A percentile compares a stretch with the other conserved stretches of the same genome.
Conservation (phyloP, 2,329 filamentous ascomycete species). For the Stemphylium beticola region DNA sequence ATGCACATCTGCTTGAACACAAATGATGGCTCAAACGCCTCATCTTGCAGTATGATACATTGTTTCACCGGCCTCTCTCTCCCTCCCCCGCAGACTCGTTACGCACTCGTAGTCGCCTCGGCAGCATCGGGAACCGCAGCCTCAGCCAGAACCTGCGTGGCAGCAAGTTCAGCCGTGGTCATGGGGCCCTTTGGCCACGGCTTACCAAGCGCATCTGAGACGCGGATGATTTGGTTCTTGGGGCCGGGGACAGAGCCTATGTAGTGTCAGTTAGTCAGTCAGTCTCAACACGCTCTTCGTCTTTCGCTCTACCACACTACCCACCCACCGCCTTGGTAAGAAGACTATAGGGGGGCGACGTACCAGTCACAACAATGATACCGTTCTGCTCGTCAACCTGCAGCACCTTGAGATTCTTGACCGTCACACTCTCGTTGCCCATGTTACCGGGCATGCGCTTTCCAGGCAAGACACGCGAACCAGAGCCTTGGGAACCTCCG, state of each 20-base stretch:
- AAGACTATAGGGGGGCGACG: slow-evolving; percentile 15
- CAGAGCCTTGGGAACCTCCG: slow-evolving; percentile 88
- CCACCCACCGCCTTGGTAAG: background rate
- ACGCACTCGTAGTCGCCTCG: slow-evolving; percentile 16
- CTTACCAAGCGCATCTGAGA: slow-evolving; percentile 93
- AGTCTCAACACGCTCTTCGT: background rate
- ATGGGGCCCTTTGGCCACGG: slow-evolving; percentile 65
- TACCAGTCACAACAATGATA: slow-evolving; percentile 85
- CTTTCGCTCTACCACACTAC: background rate
- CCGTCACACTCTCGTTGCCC: slow-evolving; percentile 86
- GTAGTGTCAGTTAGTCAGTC: slow-evolving; percentile 6
- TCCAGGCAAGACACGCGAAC: slow-evolving; percentile 89
- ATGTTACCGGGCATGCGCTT: slow-evolving; percentile 99
- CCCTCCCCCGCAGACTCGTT: background rate
- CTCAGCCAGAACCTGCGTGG: slow-evolving; percentile 15
- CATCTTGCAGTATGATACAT: slow-evolving; percentile 15
- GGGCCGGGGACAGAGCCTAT: slow-evolving; percentile 79
- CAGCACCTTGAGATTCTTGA: slow-evolving; percentile 89
- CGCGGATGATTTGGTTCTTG: slow-evolving; percentile 80
- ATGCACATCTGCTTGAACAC: background rate
- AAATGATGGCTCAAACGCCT: background rate
- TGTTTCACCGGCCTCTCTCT: background rate
- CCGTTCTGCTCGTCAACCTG: slow-evolving; percentile 87
- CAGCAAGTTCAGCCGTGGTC: slow-evolving; percentile 30
- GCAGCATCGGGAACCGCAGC: slow-evolving; percentile 15